Conservation (phyloP, 164 flowering plant genomes). For the Nymphaea colorata region DNA sequence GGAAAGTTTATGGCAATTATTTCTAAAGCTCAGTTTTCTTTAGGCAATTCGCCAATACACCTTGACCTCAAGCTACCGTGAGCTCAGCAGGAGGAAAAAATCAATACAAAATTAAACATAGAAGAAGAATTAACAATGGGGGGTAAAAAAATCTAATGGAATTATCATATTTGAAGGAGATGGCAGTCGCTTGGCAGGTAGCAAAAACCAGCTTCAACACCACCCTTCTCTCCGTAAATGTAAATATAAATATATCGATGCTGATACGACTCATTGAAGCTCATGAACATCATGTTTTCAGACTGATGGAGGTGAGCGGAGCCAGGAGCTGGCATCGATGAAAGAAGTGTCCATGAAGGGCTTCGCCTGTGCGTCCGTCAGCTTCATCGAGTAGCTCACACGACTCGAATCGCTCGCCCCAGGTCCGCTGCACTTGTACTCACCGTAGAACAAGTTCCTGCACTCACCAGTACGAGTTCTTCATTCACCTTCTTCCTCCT, state of each 20-base stretch:
- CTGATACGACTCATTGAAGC: too few relatives aligned
- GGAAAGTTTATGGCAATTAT: too few relatives aligned
- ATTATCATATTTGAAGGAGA: too few relatives aligned
- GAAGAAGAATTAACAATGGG: too few relatives aligned
- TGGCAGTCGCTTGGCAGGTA: neutral
- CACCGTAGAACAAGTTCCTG: constrained; percentile 21
- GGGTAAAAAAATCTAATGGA: too few relatives aligned
- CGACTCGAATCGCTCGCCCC: constrained; percentile 9
- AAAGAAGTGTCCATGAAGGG: constrained; percentile 12
- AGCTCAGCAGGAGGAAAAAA: too few relatives aligned
- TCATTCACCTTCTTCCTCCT: neutral
- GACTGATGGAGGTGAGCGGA: constrained; percentile 11
- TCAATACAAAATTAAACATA: too few relatives aligned
- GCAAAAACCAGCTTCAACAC: neutral
- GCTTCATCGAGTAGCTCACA: constrained; percentile 4
- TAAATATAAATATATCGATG: too few relatives aligned
- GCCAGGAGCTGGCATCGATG: constrained; percentile 9
- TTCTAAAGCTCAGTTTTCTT: too few relatives aligned
- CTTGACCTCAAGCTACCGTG: too few relatives aligned
- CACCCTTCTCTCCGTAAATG: neutral
- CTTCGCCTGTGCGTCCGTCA: constrained; percentile 8
- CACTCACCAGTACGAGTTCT: neutral
- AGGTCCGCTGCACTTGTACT: constrained; percentile 14
- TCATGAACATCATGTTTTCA: neutral
- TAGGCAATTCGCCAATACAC: too few relatives aligned